A percentile compares a stretch with the other conserved stretches of the same genome.
Conservation (phyloP, 1,284 basidiomycete genomes). For the Wallemia mellicola region DNA sequence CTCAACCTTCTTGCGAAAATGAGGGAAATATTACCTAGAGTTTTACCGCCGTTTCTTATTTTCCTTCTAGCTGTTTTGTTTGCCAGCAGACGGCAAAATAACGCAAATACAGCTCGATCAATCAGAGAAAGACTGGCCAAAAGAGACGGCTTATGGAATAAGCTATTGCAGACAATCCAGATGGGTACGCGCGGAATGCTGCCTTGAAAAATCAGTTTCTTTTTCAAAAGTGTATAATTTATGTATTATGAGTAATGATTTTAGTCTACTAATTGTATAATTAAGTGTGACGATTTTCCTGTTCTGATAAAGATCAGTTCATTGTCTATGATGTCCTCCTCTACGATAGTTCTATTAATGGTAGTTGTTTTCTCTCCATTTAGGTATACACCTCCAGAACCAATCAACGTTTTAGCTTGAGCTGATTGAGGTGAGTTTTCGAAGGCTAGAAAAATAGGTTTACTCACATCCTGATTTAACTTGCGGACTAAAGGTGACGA, state of each 20-base stretch:
- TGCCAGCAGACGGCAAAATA: not conserved
- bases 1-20: not conserved
- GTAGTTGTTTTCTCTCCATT: slow-evolving; percentile 21
- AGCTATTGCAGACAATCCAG: not conserved
- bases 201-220: not conserved
- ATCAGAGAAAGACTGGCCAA: not conserved
- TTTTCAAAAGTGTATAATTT: not conserved
- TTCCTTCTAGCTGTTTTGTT: not conserved
- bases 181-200: not conserved
- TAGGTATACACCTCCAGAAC: slow-evolving; percentile 23
- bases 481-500: slow-evolving; percentile 25
- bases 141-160: not conserved
- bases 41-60: not conserved
- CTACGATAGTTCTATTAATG: slow-evolving; percentile 14
- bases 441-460: not conserved
- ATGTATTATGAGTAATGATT: not conserved
- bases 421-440: slow-evolving; percentile 4
- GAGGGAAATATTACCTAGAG: not conserved
- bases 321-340: slow-evolving; percentile 28
- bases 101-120: not conserved
- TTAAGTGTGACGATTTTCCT: slow-evolving; percentile 42
- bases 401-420: slow-evolving; percentile 16
- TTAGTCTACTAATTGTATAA: slow-evolving; percentile 22
- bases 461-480: slow-evolving; percentile 26
- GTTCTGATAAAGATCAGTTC: slow-evolving; percentile 35